Conservation (phyloP, 805 yeast genomes). For the Saccharomycopsis olivae region DNA sequence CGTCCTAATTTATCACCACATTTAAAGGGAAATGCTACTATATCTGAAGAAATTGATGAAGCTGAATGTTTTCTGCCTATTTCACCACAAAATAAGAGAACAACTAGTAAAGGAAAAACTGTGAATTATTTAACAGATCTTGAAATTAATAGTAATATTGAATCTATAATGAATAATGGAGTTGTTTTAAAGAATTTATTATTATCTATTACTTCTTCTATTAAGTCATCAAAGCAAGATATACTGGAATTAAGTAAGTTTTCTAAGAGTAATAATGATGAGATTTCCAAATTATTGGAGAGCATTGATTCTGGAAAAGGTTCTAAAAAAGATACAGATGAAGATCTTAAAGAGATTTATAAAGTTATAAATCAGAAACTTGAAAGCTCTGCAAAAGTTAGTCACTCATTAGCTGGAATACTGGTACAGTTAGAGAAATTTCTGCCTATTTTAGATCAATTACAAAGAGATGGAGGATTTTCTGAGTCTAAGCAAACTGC, state of each 20-base stretch:
- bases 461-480: slow-evolving; percentile 9
- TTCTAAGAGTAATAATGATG: slow-evolving; percentile 7
- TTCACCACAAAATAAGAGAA: not conserved
- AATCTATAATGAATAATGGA: slow-evolving; percentile 14
- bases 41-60: no score
- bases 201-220: slow-evolving; percentile 6
- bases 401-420: not conserved
- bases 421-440: not conserved
- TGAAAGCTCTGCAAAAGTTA: not conserved
- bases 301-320: not conserved
- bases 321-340: not conserved
- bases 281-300: slow-evolving; percentile 4
- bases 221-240: slow-evolving; percentile 7
- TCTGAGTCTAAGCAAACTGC: slow-evolving; percentile 7
- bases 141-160: slow-evolving; percentile 11
- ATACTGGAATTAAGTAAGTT: slow-evolving; percentile 4
- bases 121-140: slow-evolving; percentile 13
- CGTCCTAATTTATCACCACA: not conserved
- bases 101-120: not conserved
- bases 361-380: not conserved
- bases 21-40: no score
- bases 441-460: not conserved
- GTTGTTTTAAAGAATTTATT: slow-evolving; percentile 13
- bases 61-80: no score
- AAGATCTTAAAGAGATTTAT: not conserved